Conservation (phyloP, 1,284 basidiomycete species). For the Coriolopsis trogii region DNA sequence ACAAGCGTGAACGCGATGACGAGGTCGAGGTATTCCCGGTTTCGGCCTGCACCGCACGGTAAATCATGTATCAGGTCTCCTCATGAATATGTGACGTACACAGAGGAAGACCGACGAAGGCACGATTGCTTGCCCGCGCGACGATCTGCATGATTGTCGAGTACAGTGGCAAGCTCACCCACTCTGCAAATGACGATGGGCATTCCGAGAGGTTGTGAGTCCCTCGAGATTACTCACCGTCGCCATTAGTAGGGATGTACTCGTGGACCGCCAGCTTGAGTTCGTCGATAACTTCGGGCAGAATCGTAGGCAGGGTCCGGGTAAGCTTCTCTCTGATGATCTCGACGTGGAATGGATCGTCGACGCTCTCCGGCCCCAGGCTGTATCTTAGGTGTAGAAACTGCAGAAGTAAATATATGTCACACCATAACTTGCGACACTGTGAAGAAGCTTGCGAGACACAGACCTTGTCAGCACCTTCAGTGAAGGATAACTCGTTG, state of each 20-base stretch:
- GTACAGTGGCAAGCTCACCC: conserved; percentile 9
- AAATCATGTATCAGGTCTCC: neutral
- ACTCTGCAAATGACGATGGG: neutral
- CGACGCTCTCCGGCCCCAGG: conserved; percentile 22
- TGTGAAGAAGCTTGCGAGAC: neutral
- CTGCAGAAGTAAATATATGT: neutral
- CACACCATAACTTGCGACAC: neutral
- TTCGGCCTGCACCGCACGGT: conserved; percentile 3
- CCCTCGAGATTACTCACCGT: conserved; percentile 1
- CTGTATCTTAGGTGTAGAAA: conserved; percentile 20
- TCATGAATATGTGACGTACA: conserved; percentile 31
- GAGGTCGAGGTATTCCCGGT: conserved; percentile 18
- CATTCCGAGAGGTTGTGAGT: too few species aligned
- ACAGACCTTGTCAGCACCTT: conserved; percentile 28
- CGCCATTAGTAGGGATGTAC: conserved; percentile 12
- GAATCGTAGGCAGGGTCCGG: conserved; percentile 23
- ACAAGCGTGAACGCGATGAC: conserved; percentile 14
- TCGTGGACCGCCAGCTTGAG: conserved; percentile 26
- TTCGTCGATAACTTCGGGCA: conserved; percentile 32
- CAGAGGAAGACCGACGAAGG: conserved; percentile 45
- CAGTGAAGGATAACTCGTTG: conserved; percentile 27
- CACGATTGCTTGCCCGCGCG: conserved; percentile 40
- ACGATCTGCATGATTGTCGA: conserved; percentile 5
- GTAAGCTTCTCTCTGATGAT: conserved; percentile 30
- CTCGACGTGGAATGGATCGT: conserved; percentile 31